Conservation (phyloP, 208 protist species). For the Leptomonas seymouri region DNA sequence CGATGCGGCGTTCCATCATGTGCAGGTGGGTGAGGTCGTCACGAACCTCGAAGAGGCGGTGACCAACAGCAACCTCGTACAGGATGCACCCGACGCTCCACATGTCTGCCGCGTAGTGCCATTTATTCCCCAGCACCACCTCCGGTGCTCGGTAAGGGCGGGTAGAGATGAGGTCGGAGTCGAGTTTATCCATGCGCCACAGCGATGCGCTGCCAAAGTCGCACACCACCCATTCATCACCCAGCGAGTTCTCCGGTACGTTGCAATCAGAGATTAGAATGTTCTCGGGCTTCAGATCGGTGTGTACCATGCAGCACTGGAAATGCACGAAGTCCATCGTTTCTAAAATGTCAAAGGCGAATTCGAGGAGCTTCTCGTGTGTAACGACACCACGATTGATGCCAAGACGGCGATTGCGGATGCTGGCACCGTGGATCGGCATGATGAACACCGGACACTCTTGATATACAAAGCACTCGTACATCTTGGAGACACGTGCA, state of each 20-base stretch:
- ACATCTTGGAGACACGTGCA: slow-evolving; percentile 59
- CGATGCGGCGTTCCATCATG: slow-evolving; percentile 75
- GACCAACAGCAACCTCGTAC: slow-evolving; percentile 91
- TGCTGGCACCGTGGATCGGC: slow-evolving; percentile 72
- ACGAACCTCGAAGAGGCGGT: slow-evolving; percentile 90
- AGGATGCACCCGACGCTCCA: slow-evolving; percentile 95
- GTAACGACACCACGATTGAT: slow-evolving; percentile 64
- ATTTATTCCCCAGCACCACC: slow-evolving; percentile 86
- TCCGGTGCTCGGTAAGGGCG: slow-evolving; percentile 93
- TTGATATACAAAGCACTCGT: slow-evolving; percentile 80
- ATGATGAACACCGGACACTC: slow-evolving; percentile 82
- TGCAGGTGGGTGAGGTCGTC: slow-evolving; percentile 86
- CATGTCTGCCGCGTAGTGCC: slow-evolving; percentile 93
- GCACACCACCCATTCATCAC: slow-evolving; percentile 73
- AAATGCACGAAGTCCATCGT: slow-evolving; percentile 84
- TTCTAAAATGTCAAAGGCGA: slow-evolving; percentile 76
- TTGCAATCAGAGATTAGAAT: slow-evolving; percentile 87
- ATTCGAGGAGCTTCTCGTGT: slow-evolving; percentile 46
- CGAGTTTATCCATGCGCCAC: slow-evolving; percentile 68
- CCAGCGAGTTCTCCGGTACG: slow-evolving; percentile 49
- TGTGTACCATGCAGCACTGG: slow-evolving; percentile 93
- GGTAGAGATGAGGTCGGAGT: slow-evolving; percentile 87
- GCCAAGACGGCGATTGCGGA: slow-evolving; percentile 74
- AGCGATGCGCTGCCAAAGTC: slow-evolving; percentile 90
- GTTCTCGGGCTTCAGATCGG: slow-evolving; percentile 98